Evolutionary conservation across 257 asterid species (phyloP), one percentile per base, ranked within the genome.

Genomic region (Jasminum sambac): DNA sequence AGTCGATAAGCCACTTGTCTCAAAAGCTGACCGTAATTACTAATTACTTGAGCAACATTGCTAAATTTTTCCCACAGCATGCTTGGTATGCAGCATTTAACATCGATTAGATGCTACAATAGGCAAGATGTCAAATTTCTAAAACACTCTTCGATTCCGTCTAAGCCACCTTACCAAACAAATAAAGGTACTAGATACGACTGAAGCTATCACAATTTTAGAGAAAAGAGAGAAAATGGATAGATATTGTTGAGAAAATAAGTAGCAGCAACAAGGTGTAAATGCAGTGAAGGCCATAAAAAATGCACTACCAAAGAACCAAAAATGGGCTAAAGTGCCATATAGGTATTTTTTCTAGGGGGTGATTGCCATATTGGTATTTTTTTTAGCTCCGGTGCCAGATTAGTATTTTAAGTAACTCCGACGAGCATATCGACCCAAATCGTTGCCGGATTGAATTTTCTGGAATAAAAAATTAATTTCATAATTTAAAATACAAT

Each of bases 111-210:
- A 13, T 46, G 5, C 55, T 16, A 16, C 19, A 43, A 43, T 43
- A 43, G 17, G 14, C 19, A 43, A 13, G 14, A 13, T 43, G 12
- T 43, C 14, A 43, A 12, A 16, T 13, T 43, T 46, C 55, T 46
- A 13, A 13, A 17, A 48, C 19, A 17, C 12, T 17, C 16, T 48
- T 50, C 19, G 4, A 11, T 50, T 48, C 12, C n/a, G 11, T 50
- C 11, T 17, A 50, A 50, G 24, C 59, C 59, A 8, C 24, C 55
- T 46, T 50, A 50, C 25, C 59, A 50, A 48, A 48, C 58, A 48
- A 50, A 50, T 61, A 48, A 46, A 70, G 71, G 62, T 63, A 61
- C 44, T 63, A 72, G 61, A 64, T 52, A 68, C 13, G 39, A 21
- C 63, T 43, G n/a, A 68, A n/a, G 38, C 25, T 65, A 52, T 41